phyloP scores from a whole-genome alignment of 495 filamentous ascomycete genomes.

The Bacidia gigantensis region DNA sequence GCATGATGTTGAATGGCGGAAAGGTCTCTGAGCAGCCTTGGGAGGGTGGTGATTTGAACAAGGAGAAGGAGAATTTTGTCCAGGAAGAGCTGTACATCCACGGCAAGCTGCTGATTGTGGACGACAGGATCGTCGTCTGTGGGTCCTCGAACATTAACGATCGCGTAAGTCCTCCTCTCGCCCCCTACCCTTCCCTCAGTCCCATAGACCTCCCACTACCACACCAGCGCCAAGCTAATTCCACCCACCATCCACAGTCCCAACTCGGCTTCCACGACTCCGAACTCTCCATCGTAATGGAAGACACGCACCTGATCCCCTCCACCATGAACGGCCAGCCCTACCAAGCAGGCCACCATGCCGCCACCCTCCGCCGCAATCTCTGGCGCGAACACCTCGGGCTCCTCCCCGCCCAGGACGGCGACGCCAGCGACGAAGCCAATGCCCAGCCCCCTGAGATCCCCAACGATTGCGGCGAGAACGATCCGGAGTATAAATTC shows the following conservation, averaged over 20 bases:
- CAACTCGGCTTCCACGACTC: conserved; percentile 83
- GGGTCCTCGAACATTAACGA: conserved; percentile 90
- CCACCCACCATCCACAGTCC: conserved; percentile 30
- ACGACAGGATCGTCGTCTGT: conserved; percentile 70
- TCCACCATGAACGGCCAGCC: conserved; percentile 66
- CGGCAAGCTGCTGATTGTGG: conserved; percentile 74
- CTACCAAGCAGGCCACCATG: conserved; percentile 61
- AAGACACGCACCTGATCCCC: conserved; percentile 62
- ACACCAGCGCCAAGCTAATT: conserved; percentile 8
- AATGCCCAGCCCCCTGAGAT: conserved; percentile 74
- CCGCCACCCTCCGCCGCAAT: conserved; percentile 66
- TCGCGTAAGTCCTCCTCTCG: conserved; percentile 34
- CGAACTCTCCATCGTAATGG: conserved; percentile 84
- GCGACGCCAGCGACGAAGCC: conserved; percentile 55
- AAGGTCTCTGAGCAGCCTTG: conserved; percentile 56
- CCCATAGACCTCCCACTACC: background rate
- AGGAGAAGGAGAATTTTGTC: conserved; percentile 73
- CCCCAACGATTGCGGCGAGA: conserved; percentile 47
- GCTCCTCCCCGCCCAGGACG: conserved; percentile 56
- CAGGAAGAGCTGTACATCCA: conserved; percentile 95
- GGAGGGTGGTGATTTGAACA: conserved; percentile 49
- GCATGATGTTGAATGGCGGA: conserved; percentile 60
- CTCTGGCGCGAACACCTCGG: conserved; percentile 93
- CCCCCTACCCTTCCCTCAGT: background rate
- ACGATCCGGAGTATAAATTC: conserved; percentile 54